Conservation (phyloP, 371 early-diverging fungal species). For the Blakeslea trispora region DNA sequence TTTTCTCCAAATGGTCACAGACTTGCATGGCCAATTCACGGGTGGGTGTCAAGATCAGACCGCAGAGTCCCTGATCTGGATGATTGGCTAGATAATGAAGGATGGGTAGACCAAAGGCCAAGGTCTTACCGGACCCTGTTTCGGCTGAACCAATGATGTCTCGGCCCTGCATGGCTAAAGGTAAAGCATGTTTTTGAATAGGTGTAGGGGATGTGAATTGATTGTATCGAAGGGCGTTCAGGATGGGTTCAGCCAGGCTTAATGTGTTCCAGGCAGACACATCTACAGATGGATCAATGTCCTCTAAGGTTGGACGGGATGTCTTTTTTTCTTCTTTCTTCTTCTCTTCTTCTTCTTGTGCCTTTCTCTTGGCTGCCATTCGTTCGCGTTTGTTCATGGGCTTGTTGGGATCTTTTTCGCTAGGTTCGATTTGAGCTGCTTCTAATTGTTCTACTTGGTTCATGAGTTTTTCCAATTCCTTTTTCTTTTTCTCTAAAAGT, state of each 20-base stretch:
- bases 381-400: conserved; percentile 34
- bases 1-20: conserved; percentile 68
- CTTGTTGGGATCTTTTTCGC: conserved; percentile 19
- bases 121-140: conserved; percentile 96
- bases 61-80: conserved; percentile 34
- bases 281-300: conserved; percentile 54
- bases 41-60: conserved; percentile 86
- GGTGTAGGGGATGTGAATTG: conserved; percentile 87
- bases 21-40: conserved; percentile 94
- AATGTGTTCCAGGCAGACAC: conserved; percentile 61
- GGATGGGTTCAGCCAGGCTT: conserved; percentile 54
- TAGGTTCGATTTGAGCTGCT: conserved; percentile 15
- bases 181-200: conserved; percentile 90
- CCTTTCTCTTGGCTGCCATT: conserved; percentile 28
- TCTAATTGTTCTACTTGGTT: conserved; percentile 27
- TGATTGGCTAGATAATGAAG: conserved; percentile 59
- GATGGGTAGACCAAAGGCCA: conserved; percentile 92
- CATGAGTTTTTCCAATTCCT: conserved; percentile 26
- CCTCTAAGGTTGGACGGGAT: conserved; percentile 34
- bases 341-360: conserved; percentile 16
- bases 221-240: conserved; percentile 68
- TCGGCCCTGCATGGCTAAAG: conserved; percentile 68
- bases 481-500: conserved; percentile 28
- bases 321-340: conserved; percentile 9
- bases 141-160: conserved; percentile 98